Evolutionary conservation across 169 alveolate genomes (phyloP).

Genomic region (Cryptosporidium baileyi): DNA sequence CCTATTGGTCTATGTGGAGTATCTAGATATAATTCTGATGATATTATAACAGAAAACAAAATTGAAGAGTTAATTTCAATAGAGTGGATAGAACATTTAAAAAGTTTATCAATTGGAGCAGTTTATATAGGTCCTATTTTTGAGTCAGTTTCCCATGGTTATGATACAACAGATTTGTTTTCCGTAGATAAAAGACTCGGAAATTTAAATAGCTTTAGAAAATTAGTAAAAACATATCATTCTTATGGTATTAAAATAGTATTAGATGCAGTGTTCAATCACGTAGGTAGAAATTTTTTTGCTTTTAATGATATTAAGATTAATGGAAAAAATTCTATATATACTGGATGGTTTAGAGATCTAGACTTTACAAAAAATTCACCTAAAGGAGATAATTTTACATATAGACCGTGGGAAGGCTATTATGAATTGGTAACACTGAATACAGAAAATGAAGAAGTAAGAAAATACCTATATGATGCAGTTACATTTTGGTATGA

Average conservation of each 20-base stretch:
- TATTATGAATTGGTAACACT: constrained; percentile 41
- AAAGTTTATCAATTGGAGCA: constrained; percentile 42
- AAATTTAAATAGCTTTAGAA: constrained; percentile 13
- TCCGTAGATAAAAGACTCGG: constrained; percentile 41
- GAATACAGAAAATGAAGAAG: constrained; percentile 15
- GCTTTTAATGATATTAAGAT: constrained; percentile 28
- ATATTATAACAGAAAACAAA: not conserved
- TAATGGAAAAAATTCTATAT: constrained; percentile 31
- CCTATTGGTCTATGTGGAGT: constrained; percentile 60
- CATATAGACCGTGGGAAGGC: constrained; percentile 58
- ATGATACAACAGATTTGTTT: constrained; percentile 50
- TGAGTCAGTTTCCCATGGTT: constrained; percentile 60
- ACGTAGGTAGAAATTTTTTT: constrained; percentile 53
- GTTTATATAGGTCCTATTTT: constrained; percentile 62
- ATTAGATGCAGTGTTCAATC: constrained; percentile 60
- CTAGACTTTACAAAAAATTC: constrained; percentile 32
- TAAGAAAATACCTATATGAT: constrained; percentile 44
- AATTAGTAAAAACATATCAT: constrained; percentile 15
- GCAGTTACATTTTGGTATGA: constrained; percentile 47
- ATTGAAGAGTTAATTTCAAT: constrained; percentile 5
- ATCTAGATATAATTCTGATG: not conserved
- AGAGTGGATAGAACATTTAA: constrained; percentile 40
- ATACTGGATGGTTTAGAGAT: constrained; percentile 50
- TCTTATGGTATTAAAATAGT: constrained; percentile 46
- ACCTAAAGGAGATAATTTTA: constrained; percentile 49